Base-by-base conservation (phyloP, 352 stramenopile genomes). In the Blastocystis sp. region DNA sequence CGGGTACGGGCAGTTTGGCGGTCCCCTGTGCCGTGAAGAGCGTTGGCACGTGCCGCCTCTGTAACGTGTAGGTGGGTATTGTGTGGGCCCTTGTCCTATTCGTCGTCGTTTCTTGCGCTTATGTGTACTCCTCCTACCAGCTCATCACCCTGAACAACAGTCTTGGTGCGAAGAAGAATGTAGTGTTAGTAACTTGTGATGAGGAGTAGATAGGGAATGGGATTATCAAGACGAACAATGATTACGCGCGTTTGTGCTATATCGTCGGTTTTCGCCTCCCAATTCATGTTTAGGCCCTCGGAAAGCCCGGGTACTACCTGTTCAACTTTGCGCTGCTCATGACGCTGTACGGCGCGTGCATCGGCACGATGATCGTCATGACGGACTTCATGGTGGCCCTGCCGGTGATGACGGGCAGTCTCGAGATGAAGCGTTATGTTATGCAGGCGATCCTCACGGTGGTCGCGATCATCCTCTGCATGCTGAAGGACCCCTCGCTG, bases 321-420 rank as follows among this genome's bases (percentile, higher is more conserved):
- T 88, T 88, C n/a, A 67, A 67, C 28, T 77, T 88, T 34, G 64
- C 64, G 7, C 17, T 78, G 5, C 40, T 88, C 11, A 64, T 88
- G 48, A 78, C 40, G 0, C 60, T 88, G 52, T 88, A 79, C 34
- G 78, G 78, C 10, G 64, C 48, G 14, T 34, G 17, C 11, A 77
- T 88, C 38, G 78, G 78, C 19, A 88, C 67, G 10, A 64, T 88
- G 45, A 38, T 88, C 38, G 78, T 88, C 4, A 88, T 88, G 78
- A 79, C 67, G 11, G 64, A 88, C 23, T 88, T 88, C 34, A 21
- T 76, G 14, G 14, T 28, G 3, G 21, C 17, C n/a, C 74, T 84
- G 9, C 74, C 74, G 0, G 52, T 84, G 2, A 48, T 88, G 28
- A 53, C 45, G n/a, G 23, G 21, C 41, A 76, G 78, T 41, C 38